phyloP scores from a whole-genome alignment of 768 basidiomycete species.

The Ramaria rubella region DNA sequence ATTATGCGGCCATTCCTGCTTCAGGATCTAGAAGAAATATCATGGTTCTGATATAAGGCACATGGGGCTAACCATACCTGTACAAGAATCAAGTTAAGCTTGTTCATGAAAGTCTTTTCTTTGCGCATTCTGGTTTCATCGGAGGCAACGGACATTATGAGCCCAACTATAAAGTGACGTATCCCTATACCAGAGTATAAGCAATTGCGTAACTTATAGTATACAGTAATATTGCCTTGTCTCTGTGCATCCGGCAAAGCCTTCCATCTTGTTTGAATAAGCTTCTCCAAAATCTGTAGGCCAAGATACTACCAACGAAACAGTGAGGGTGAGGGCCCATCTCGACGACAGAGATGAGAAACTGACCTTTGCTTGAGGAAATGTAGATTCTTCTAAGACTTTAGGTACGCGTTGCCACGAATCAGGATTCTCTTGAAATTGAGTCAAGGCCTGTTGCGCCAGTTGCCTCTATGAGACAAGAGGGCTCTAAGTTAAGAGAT shows the following conservation, averaged over 20 bases:
- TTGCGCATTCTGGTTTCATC: conserved; percentile 84
- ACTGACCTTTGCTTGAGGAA: conserved; percentile 77
- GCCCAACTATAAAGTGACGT: conserved; percentile 90
- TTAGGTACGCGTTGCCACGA: conserved; percentile 97
- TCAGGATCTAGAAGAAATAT: conserved; percentile 64
- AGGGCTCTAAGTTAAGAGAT: conserved; percentile 6
- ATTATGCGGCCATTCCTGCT: conserved; percentile 99
- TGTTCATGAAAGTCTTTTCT: conserved; percentile 93
- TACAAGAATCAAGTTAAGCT: conserved; percentile 92
- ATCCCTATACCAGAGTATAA: conserved; percentile 52
- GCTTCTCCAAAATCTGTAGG: conserved; percentile 91
- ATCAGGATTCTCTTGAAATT: conserved; percentile 93
- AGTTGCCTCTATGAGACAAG: conserved; percentile 69
- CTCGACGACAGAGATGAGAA: neutral
- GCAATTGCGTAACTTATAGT: conserved; percentile 3
- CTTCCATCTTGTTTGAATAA: conserved; percentile 94
- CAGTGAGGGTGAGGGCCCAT: neutral
- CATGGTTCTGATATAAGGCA: neutral
- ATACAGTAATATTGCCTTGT: conserved; percentile 48
- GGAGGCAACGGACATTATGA: conserved; percentile 88
- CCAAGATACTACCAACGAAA: conserved; percentile 72
- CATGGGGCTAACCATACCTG: conserved; percentile 48
- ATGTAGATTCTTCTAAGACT: conserved; percentile 78
- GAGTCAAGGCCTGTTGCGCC: conserved; percentile 90
- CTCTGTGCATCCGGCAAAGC: conserved; percentile 90